Conservation (phyloP, 1,139 yeast genomes). For the Hanseniaspora sp. region DNA sequence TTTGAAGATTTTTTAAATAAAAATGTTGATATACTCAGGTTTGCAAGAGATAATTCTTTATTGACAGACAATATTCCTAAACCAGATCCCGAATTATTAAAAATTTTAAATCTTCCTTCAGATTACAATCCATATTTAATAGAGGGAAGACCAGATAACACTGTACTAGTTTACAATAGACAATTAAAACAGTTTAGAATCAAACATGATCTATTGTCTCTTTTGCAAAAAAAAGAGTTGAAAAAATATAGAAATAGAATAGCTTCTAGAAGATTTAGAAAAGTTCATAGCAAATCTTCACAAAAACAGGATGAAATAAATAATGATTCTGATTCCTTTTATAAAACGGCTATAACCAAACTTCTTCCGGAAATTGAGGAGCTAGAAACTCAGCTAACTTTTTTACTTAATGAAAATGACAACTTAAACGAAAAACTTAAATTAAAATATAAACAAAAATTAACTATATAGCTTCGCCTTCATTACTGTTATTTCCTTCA, state of each 20-base stretch:
- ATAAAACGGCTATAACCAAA: background rate
- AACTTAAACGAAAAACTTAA: slow-evolving; percentile 2
- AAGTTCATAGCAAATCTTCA: background rate
- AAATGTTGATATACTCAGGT: background rate
- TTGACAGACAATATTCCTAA: background rate
- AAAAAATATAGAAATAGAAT: slow-evolving; percentile 11
- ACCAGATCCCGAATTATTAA: slow-evolving; percentile 4
- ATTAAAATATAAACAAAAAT: slow-evolving; percentile 8
- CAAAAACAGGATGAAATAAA: background rate
- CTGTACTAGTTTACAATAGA: background rate
- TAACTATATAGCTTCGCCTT: slow-evolving; percentile 22
- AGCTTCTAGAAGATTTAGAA: slow-evolving; percentile 13
- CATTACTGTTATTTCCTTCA: slow-evolving; percentile 79
- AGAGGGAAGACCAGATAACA: background rate
- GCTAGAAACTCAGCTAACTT: background rate
- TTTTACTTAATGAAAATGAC: slow-evolving; percentile 1
- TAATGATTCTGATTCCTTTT: background rate
- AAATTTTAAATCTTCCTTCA: background rate
- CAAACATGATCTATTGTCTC: slow-evolving; percentile 4
- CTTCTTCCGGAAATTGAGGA: background rate
- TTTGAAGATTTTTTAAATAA: background rate
- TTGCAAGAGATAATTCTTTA: background rate
- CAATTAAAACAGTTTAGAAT: slow-evolving; percentile 2
- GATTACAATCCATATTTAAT: slow-evolving; percentile 3
- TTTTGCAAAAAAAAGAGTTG: background rate